Conservation (phyloP, 2,329 filamentous ascomycete genomes). For the Sporothrix pseudoabietina region DNA sequence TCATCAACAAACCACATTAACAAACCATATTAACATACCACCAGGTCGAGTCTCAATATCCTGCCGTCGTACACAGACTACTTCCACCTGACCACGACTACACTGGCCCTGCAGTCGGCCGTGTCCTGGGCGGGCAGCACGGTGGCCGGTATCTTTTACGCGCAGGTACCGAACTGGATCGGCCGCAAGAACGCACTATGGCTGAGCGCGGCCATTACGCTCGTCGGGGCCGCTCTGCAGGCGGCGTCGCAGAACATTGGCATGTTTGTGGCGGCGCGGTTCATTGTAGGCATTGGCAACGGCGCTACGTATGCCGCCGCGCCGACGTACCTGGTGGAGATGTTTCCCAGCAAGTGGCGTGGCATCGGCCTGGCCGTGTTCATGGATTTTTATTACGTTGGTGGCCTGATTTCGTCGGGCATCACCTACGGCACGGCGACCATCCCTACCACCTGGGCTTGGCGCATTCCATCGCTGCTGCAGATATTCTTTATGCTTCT, state of each 20-base stretch:
- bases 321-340: slow-evolving; percentile 29
- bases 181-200: slow-evolving; percentile 36
- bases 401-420: neutral
- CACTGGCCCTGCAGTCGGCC: slow-evolving; percentile 30
- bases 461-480: slow-evolving; percentile 35
- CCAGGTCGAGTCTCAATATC: slow-evolving; percentile 31
- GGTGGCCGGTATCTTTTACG: slow-evolving; percentile 32
- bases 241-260: slow-evolving; percentile 36
- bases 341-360: slow-evolving; percentile 18
- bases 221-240: slow-evolving; percentile 36
- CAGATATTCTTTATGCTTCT: slow-evolving; percentile 37
- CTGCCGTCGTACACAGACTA: slow-evolving; percentile 42
- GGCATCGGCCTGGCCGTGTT: slow-evolving; percentile 47
- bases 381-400: slow-evolving; percentile 22
- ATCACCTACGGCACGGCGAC: slow-evolving; percentile 25
- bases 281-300: slow-evolving; percentile 45
- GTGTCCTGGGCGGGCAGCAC: slow-evolving; percentile 34
- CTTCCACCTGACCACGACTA: slow-evolving; percentile 41
- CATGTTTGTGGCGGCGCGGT: slow-evolving; percentile 38
- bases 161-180: neutral
- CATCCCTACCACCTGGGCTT: slow-evolving; percentile 32
- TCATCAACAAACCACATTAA: no score
- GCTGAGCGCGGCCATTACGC: slow-evolving; percentile 25
- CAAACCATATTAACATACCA: no score
- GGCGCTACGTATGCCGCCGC: slow-evolving; percentile 37